Conservation (phyloP, 2,329 filamentous ascomycete genomes). For the Aspergillus chevalieri region DNA sequence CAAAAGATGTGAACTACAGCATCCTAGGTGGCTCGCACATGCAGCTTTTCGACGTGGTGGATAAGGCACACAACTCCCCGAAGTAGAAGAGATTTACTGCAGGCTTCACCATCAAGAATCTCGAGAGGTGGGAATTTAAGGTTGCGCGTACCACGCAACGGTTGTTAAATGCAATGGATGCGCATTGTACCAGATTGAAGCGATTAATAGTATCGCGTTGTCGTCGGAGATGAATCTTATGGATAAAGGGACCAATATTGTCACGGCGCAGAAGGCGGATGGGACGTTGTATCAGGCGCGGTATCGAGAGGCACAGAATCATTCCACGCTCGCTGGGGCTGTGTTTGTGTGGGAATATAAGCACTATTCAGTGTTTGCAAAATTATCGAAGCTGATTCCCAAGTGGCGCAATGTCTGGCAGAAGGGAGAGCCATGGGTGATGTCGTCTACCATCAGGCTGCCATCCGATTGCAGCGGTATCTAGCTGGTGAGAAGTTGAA, state of each 20-base stretch:
- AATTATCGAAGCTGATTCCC: constrained; percentile 41
- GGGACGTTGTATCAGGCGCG: constrained; percentile 41
- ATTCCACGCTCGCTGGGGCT: constrained; percentile 42
- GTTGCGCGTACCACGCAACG: constrained; percentile 44
- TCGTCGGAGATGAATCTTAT: constrained; percentile 44
- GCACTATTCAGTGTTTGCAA: constrained; percentile 42
- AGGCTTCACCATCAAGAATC: constrained; percentile 36
- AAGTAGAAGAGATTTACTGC: constrained; percentile 35
- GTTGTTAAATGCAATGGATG: constrained; percentile 38
- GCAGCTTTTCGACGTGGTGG: constrained; percentile 34
- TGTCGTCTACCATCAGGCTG: constrained; percentile 43
- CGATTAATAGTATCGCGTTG: constrained; percentile 50
- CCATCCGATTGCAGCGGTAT: constrained; percentile 16
- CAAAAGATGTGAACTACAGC: constrained; percentile 30
- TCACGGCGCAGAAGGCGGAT: constrained; percentile 37
- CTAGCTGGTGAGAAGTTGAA: constrained; percentile 47
- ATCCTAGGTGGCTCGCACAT: constrained; percentile 24
- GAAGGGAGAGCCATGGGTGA: constrained; percentile 40
- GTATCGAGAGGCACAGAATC: constrained; percentile 46
- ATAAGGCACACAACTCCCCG: constrained; percentile 32
- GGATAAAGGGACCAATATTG: constrained; percentile 41
- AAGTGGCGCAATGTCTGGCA: constrained; percentile 26
- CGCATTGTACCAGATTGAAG: constrained; percentile 44
- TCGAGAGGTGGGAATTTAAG: constrained; percentile 40
- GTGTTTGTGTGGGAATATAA: constrained; percentile 46